Conservation (phyloP, 2,329 filamentous ascomycete species). For the Paecilomyces formosus region DNA sequence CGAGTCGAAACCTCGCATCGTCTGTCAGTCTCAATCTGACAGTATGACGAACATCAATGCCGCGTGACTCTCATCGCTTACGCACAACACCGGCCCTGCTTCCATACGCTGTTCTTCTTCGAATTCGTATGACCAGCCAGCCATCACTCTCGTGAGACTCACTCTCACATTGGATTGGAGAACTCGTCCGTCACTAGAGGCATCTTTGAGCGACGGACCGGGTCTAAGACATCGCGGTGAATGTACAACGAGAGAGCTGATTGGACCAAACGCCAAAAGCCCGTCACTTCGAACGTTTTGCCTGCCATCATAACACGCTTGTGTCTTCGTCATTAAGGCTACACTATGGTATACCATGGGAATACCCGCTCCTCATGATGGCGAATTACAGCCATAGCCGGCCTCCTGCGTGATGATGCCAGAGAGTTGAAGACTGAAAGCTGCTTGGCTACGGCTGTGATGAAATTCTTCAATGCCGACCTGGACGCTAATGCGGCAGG, state of each 20-base stretch:
- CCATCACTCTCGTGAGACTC: background rate
- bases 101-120: background rate
- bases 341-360: background rate
- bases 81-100: background rate
- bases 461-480: background rate
- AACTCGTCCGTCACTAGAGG: background rate
- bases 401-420: background rate
- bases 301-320: background rate
- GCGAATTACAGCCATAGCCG: background rate
- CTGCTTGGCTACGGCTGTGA: background rate
- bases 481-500: conserved; percentile 31
- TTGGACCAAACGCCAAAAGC: background rate
- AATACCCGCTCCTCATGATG: background rate
- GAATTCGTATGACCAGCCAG: background rate
- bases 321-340: background rate
- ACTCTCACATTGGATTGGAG: background rate
- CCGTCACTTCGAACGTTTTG: background rate
- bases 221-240: background rate
- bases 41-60: background rate
- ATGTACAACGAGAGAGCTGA: background rate
- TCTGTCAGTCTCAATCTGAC: background rate
- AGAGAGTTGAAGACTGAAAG: background rate
- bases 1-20: background rate
- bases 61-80: background rate
- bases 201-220: background rate